Conservation (phyloP, 345 rosid genomes). For the Eucalyptus regnans region DNA sequence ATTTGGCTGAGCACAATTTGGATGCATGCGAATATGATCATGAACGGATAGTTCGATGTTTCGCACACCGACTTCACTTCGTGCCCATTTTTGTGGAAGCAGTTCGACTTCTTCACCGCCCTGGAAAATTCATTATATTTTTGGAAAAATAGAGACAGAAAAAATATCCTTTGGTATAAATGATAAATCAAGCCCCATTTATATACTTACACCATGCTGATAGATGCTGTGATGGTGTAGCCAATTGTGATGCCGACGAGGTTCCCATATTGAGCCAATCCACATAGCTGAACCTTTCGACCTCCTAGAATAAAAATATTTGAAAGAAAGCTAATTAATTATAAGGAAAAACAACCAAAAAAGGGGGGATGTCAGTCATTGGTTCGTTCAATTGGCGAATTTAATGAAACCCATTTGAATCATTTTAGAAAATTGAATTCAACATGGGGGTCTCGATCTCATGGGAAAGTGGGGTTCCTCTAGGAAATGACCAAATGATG, state of each 20-base stretch:
- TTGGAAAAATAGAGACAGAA: neutral
- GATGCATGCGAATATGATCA: conserved; percentile 57
- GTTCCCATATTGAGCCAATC: conserved; percentile 69
- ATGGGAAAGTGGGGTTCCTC: neutral
- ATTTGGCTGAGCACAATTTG: conserved; percentile 76
- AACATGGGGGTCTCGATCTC: neutral
- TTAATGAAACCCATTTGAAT: neutral
- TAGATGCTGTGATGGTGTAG: conserved; percentile 88
- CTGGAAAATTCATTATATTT: conserved; percentile 11
- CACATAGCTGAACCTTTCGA: conserved; percentile 47
- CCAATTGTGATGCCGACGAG: conserved; percentile 61
- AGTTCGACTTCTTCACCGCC: conserved; percentile 39
- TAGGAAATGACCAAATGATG: neutral
- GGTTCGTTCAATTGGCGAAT: neutral
- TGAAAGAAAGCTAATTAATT: neutral
- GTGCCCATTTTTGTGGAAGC: conserved; percentile 69
- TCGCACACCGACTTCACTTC: conserved; percentile 20
- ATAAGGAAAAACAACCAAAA: neutral
- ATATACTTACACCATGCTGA: conserved; percentile 81
- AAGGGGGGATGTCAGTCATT: neutral
- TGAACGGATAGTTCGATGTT: conserved; percentile 45
- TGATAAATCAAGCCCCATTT: neutral
- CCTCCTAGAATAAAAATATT: conserved; percentile 22
- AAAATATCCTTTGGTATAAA: neutral
- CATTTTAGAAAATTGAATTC: neutral